Base-by-base conservation (phyloP, 1,139 yeast genomes). In the Diutina sp. region DNA sequence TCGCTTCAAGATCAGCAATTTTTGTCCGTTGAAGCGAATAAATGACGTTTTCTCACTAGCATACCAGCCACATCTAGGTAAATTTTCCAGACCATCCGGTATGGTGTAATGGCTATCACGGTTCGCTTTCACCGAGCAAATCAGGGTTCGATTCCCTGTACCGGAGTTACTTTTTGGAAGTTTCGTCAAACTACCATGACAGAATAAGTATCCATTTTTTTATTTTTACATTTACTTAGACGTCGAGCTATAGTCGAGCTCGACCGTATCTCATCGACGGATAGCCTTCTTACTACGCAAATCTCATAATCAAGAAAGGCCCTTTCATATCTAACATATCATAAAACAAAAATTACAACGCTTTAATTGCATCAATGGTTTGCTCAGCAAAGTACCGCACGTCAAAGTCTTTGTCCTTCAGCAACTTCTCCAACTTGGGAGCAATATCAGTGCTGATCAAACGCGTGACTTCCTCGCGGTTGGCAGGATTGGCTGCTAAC, bases 361-460 rank as follows among this genome's bases (percentile, higher is more conserved):
- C 32, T 32, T 50, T 50, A 21, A 50, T 50, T n/a, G 44, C 28
- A 12, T 30, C 44, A 30, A 50, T 16, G 28, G 53, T 50, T 50
- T 50, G 53, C 53, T 50, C 53, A 25, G 97, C 91, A 72, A 85
- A 93, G 72, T 79, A 93, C 67, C 91, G 82, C 60, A 93, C 99
- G 72, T 93, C 99, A 47, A 83, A 84, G 69, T 93, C 99, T 46
- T 73, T 76, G 71, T 93, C 99, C 58, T 77, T 76, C 60, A 77
- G 73, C 67, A 91, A 78, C 57, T 75, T 78, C 63, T 85, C 83
- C 65, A 93, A 78, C 55, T 80, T 76, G 52, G 91, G 86, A 57
- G 85, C 67, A 56, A 95, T 79, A 52, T 80, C 79, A 46, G 72
- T 71, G 54, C 76, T 71, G 56, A 88, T 78, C 59, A 85, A 69